Conservation (phyloP, 768 basidiomycete genomes). For the Hygrophorus russula region DNA sequence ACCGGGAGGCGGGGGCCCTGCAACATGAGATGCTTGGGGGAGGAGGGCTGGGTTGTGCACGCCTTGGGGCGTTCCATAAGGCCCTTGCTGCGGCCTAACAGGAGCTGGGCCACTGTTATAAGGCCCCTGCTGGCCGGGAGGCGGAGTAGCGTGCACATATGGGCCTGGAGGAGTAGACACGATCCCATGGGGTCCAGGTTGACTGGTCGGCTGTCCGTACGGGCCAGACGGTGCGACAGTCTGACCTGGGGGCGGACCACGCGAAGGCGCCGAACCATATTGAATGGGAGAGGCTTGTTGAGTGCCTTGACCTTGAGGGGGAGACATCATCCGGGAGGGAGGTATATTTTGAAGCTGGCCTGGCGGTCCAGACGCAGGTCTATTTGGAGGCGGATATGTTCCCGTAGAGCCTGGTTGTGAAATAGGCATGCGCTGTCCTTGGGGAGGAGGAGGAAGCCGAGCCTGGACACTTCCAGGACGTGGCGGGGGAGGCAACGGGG, state of each 20-base stretch:
- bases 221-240: conserved; percentile 28
- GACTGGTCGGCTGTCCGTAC: conserved; percentile 31
- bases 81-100: conserved; percentile 22
- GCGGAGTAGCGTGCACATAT: conserved; percentile 21
- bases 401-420: conserved; percentile 9
- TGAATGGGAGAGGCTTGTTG: conserved; percentile 37
- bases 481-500: conserved; percentile 47
- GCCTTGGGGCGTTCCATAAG: conserved; percentile 33
- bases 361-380: conserved; percentile 18
- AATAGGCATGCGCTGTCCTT: conserved; percentile 22
- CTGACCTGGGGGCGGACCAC: conserved; percentile 30
- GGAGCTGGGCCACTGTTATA: conserved; percentile 10
- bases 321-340: conserved; percentile 38
- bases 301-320: conserved; percentile 26
- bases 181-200: conserved; percentile 29
- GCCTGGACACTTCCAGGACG: conserved; percentile 50
- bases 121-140: conserved; percentile 6
- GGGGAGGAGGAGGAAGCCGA: conserved; percentile 33
- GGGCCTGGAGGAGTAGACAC: conserved; percentile 21
- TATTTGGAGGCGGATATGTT: conserved; percentile 12
- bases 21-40: conserved; percentile 14
- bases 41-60: conserved; percentile 12
- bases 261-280: conserved; percentile 34
- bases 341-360: conserved; percentile 11
- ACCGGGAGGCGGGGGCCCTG: conserved; percentile 21